Evolutionary conservation across 257 asterid genomes (phyloP), one percentile per base, ranked within the genome.

Genomic region (Solanum ahanhuiri): DNA sequence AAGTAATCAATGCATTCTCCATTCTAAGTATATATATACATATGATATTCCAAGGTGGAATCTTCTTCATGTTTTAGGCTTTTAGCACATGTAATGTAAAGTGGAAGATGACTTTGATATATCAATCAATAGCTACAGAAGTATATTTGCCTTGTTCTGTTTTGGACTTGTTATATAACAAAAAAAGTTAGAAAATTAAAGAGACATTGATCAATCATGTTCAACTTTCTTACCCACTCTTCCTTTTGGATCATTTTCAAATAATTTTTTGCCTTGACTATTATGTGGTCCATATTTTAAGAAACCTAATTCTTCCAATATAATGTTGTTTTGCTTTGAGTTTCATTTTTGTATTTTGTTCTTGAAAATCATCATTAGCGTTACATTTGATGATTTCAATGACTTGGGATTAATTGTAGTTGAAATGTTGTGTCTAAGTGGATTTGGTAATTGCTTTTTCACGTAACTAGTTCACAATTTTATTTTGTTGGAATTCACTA

Each of bases 21-120:
- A 72, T 9, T 28, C 60, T 15, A 30, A 25, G 79, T 70, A 71
- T 17, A 17, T 17, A 17, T 14, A 51, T 28, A n/a, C 30, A 11
- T 57, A 9, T 87, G 37, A 41, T 87, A 58, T 83, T 83, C 85
- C 57, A 12, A 57, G 57, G 87, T 87, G 89, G 89, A 87, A 51
- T 81, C 60, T 70, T 85, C 33, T 81, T 70, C 48, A 70, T 83
- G 48, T 5, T 54, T 34, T 31, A 31, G 33, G 33, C 33, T 31
- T 31, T 31, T 37, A 73, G 57, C 84, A 83, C 79, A 66, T 85
- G 85, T 67, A 72, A 31, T 31, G 14, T 70, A 2, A 75, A 86
- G 88, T 86, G 84, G 88, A 82, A 72, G 83, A 30, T 85, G 34
- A 57, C 82, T 48, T 70, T 82, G 70, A 71, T 45, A 69, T 30